Evolutionary conservation across 2,329 filamentous ascomycete species (phyloP).

Genomic region (Cladosporium sp.): DNA sequence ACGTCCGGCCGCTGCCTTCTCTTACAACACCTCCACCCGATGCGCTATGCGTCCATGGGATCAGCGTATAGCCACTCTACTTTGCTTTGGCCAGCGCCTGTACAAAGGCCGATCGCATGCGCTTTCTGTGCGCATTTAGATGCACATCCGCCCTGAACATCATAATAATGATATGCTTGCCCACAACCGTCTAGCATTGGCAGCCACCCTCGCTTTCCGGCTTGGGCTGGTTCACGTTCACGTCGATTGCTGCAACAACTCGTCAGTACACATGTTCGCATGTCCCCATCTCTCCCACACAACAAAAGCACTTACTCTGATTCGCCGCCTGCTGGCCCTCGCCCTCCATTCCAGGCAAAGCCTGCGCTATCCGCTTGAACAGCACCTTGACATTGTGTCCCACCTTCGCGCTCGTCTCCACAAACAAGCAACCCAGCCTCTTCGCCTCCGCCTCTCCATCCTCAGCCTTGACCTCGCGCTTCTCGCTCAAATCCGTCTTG

Average conservation of each 20-base stretch:
- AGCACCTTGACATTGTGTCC: conserved; percentile 97
- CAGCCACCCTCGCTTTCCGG: conserved; percentile 35
- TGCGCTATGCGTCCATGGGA: neutral
- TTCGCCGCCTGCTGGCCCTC: conserved; percentile 71
- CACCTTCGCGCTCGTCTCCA: conserved; percentile 96
- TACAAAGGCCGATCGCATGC: neutral
- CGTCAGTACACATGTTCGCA: conserved; percentile 18
- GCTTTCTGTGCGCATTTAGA: neutral
- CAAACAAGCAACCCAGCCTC: conserved; percentile 97
- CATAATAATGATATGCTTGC: neutral
- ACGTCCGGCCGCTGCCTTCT: neutral
- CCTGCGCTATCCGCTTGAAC: conserved; percentile 97
- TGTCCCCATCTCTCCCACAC: neutral
- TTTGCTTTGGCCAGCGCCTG: neutral
- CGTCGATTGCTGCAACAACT: conserved; percentile 31
- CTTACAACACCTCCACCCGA: neutral
- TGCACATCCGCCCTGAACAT: neutral
- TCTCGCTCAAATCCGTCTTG: conserved; percentile 98
- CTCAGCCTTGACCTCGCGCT: conserved; percentile 91
- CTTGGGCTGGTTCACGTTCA: conserved; percentile 33
- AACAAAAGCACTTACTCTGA: conserved; percentile 62
- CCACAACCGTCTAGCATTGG: conserved; percentile 26
- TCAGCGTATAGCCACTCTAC: neutral
- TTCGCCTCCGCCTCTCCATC: conserved; percentile 98
- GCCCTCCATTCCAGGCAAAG: conserved; percentile 94